Conservation (phyloP, 495 filamentous ascomycete species). For the Talaromyces thailandensis region DNA sequence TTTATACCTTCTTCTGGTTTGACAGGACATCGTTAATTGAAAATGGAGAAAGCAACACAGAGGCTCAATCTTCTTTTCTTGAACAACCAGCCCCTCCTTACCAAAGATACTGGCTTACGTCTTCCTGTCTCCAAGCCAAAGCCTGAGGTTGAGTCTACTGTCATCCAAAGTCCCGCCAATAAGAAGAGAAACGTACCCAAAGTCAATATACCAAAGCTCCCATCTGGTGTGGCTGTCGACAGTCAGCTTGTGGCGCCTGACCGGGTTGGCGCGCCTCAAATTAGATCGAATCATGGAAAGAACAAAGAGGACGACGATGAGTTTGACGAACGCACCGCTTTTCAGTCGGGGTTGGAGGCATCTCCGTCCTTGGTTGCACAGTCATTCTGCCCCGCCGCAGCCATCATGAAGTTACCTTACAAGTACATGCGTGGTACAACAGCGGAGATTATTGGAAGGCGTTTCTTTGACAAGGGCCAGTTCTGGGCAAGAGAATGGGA, state of each 20-base stretch:
- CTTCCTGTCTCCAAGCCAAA: background rate
- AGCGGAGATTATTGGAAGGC: slow-evolving; percentile 36
- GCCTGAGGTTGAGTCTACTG: background rate
- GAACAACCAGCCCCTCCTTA: slow-evolving; percentile 12
- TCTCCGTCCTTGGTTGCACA: slow-evolving; percentile 13
- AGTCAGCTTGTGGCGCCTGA: background rate
- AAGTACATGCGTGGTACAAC: slow-evolving; percentile 42
- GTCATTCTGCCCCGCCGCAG: slow-evolving; percentile 50
- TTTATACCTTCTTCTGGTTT: background rate
- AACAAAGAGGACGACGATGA: slow-evolving; percentile 11
- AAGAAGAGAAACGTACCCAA: background rate
- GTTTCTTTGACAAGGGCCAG: slow-evolving; percentile 48
- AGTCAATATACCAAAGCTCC: background rate
- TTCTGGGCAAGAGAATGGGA: slow-evolving; percentile 60
- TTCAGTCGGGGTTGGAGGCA: background rate
- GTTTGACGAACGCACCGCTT: background rate
- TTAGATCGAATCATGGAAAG: background rate
- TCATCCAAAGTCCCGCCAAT: background rate
- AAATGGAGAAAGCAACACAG: slow-evolving; percentile 14
- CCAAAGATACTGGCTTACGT: slow-evolving; percentile 15
- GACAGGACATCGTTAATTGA: background rate
- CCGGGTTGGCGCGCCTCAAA: background rate
- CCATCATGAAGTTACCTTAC: slow-evolving; percentile 52
- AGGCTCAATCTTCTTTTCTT: slow-evolving; percentile 21
- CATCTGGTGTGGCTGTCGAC: background rate